phyloP scores from a whole-genome alignment of 139 green algal species.

The Yamagishiella unicocca region DNA sequence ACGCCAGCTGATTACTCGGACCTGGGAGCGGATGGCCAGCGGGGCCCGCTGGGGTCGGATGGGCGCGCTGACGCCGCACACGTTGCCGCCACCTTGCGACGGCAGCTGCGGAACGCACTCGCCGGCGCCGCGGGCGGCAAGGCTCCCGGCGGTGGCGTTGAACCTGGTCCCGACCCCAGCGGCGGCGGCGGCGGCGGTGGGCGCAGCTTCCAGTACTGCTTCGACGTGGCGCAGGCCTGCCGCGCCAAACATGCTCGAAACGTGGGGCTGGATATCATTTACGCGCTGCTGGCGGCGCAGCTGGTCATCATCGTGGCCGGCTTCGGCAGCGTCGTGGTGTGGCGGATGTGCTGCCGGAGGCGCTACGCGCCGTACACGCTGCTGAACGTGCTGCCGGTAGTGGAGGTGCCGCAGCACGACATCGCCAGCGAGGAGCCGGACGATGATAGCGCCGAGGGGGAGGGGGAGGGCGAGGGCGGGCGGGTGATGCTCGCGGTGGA shows the following conservation, averaged over 20 bases:
- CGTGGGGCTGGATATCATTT: constrained; percentile 11
- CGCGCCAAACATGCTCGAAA: not conserved
- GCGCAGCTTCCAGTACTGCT: constrained; percentile 28
- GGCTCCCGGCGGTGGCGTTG: not conserved
- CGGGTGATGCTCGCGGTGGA: not conserved
- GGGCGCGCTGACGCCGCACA: not conserved
- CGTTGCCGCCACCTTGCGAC: not conserved
- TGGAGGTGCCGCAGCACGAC: constrained; percentile 28
- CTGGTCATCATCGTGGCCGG: constrained; percentile 14
- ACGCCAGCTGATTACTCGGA: not conserved
- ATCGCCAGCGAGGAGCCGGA: constrained; percentile 32
- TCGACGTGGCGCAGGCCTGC: constrained; percentile 26
- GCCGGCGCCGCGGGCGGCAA: not conserved
- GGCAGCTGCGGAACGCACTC: not conserved
- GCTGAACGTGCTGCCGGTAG: constrained; percentile 22
- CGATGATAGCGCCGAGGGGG: not conserved
- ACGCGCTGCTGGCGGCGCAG: constrained; percentile 17
- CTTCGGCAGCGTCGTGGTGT: constrained; percentile 20
- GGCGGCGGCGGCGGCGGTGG: not conserved
- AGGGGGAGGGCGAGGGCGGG: not conserved
- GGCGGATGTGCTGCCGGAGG: constrained; percentile 30
- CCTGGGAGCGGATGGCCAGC: too few species aligned
- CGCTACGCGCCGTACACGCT: constrained; percentile 33
- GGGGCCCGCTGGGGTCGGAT: too few species aligned
- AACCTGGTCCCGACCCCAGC: too few species aligned